Evolutionary conservation across 2,329 filamentous ascomycete genomes (phyloP), one percentile per base, ranked within the genome.

Genomic region (Capronia coronata): DNA sequence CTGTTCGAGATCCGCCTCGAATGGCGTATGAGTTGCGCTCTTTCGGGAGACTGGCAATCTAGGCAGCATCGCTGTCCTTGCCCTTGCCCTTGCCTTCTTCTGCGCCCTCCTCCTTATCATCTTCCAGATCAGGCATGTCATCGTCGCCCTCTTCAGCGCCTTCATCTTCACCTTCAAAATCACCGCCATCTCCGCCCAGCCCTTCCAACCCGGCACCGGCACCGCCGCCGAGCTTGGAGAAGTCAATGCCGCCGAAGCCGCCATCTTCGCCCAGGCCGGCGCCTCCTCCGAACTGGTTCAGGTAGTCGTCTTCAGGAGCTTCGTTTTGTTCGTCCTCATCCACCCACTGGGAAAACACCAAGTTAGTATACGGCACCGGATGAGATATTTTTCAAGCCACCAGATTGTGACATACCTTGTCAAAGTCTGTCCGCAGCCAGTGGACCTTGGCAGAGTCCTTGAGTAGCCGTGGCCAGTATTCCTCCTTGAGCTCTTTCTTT

Each of bases 251-350:
- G 40, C 65, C 69, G 46, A 69, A 67, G 14, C 75, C 79, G 23
- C 69, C 74, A 37, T 69, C 72, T 40, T 67, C 71, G 56, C 70
- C 71, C n/a, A n/a, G n/a, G 56, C 70, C 71, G 65, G 71, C 64
- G 41, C 71, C 80, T 54, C 73, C 78, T 58, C 79, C 83, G 61
- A 72, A 69, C 58, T 71, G 68, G 63, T 68, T 70, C 48, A 68
- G 67, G 52, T 71, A 69, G 69, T 95, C 90, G 49, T 94, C 89
- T 59, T 94, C 88, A 42, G 80, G 75, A 53, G 80, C 84, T 71
- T 88, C 89, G 66, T 97, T 86, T 76, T 98, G 93, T 80, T 98
- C 93, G 67, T 98, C 90, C 80, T 96, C 88, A 62, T 96, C 90
- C 64, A 95, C 87, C 90, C 90, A 96, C 80, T 83, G 53, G 23